Evolutionary conservation across 2,329 filamentous ascomycete species (phyloP).

Genomic region (Remersonia thermophila): DNA sequence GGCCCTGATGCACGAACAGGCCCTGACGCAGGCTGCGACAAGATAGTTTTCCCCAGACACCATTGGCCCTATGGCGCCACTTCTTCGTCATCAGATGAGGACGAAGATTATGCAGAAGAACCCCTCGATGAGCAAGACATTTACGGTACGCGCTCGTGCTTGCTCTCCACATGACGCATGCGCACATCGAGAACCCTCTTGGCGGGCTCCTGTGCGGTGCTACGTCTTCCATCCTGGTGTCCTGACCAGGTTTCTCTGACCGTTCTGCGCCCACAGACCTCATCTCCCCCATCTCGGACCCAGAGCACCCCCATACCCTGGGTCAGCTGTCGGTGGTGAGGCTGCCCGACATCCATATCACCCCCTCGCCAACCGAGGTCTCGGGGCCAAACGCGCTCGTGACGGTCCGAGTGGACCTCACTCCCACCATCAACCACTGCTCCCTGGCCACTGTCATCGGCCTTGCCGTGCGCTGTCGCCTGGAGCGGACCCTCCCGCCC

Average conservation of each 20-base stretch:
- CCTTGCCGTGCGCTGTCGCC: conserved; percentile 76
- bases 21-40: conserved; percentile 35
- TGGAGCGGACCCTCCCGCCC: conserved; percentile 83
- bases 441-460: conserved; percentile 94
- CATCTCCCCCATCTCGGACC: conserved; percentile 88
- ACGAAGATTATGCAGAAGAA: conserved; percentile 40
- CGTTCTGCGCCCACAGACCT: conserved; percentile 51
- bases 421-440: conserved; percentile 94
- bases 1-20: conserved; percentile 34
- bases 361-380: conserved; percentile 44
- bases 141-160: conserved; percentile 49
- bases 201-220: too few relatives aligned
- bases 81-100: conserved; percentile 22
- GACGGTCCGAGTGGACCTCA: conserved; percentile 76
- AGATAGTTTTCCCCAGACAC: conserved; percentile 34
- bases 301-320: conserved; percentile 88
- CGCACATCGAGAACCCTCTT: too few relatives aligned
- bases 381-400: conserved; percentile 45
- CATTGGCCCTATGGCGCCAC: conserved; percentile 27
- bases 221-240: too few relatives aligned
- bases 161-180: too few relatives aligned
- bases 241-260: too few relatives aligned
- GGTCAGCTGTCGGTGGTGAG: conserved; percentile 92
- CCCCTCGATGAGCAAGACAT: conserved; percentile 96
- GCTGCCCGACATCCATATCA: conserved; percentile 81